phyloP scores from a whole-genome alignment of 768 basidiomycete genomes.

The Leccinum broughii region DNA sequence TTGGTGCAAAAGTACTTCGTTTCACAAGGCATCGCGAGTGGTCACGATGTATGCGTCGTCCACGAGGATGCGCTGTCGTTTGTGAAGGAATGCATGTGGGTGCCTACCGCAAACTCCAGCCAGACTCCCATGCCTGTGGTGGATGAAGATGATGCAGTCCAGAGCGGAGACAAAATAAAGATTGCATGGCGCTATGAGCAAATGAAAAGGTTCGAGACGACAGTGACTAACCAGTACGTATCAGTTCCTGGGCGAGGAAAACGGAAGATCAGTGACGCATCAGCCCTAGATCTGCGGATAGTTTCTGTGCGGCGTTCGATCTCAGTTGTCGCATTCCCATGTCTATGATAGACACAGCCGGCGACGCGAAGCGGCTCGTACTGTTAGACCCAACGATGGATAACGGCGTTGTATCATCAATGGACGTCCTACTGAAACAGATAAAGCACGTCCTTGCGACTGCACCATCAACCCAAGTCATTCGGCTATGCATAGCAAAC shows the following conservation, averaged over 20 bases:
- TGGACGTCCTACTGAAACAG: conserved; percentile 29
- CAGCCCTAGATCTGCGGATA: conserved; percentile 47
- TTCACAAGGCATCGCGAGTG: conserved; percentile 78
- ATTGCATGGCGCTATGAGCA: conserved; percentile 98
- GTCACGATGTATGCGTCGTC: conserved; percentile 69
- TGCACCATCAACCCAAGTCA: conserved; percentile 35
- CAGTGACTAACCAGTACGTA: conserved; percentile 59
- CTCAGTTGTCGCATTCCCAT: conserved; percentile 62
- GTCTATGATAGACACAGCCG: conserved; percentile 46
- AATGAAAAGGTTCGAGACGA: conserved; percentile 91
- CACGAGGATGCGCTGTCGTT: conserved; percentile 58
- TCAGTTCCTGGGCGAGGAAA: conserved; percentile 19
- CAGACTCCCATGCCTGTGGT: conserved; percentile 10
- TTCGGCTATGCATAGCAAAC: conserved; percentile 62
- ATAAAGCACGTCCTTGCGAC: conserved; percentile 32
- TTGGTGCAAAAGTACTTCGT: conserved; percentile 87
- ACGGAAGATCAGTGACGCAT: conserved; percentile 12
- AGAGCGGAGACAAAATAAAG: conserved; percentile 66
- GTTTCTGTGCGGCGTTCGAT: conserved; percentile 74
- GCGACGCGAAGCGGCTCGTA: conserved; percentile 39
- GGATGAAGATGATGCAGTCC: conserved; percentile 38
- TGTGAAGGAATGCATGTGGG: conserved; percentile 82
- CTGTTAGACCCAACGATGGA: conserved; percentile 25
- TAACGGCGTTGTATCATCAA: conserved; percentile 20
- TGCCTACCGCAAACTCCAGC: conserved; percentile 34